Conservation (phyloP, 805 yeast genomes). For the Scheffersomyces ergatensis region DNA sequence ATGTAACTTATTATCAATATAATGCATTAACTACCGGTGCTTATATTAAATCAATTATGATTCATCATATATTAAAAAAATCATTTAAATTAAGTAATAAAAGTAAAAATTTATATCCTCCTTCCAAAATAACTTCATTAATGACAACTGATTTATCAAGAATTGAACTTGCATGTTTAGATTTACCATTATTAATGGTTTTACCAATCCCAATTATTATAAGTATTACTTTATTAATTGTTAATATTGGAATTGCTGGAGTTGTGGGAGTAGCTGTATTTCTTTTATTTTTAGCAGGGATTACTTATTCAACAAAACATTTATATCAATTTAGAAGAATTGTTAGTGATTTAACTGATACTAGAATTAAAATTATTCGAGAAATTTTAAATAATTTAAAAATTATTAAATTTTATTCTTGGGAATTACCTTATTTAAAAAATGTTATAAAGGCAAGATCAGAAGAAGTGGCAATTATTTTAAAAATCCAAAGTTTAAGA, state of each 20-base stretch:
- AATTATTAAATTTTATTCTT: conserved; percentile 78
- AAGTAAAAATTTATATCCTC: conserved; percentile 56
- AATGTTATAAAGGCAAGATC: conserved; percentile 52
- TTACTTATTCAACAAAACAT: conserved; percentile 47
- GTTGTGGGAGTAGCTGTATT: too few species aligned
- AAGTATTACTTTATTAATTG: too few species aligned
- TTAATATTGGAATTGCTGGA: too few species aligned
- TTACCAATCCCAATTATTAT: too few species aligned
- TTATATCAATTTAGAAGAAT: conserved; percentile 52
- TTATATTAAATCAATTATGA: conserved; percentile 60
- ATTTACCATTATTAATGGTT: conserved; percentile 59
- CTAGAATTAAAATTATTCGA: conserved; percentile 65
- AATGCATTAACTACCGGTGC: conserved; percentile 59
- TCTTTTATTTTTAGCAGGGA: too few species aligned
- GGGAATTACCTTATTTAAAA: conserved; percentile 75
- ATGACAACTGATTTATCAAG: conserved; percentile 77
- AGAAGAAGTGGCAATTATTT: conserved; percentile 56
- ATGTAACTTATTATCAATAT: conserved; percentile 59
- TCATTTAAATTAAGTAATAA: conserved; percentile 55
- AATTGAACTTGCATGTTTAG: conserved; percentile 64
- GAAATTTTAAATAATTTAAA: conserved; percentile 75
- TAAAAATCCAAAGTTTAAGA: conserved; percentile 60
- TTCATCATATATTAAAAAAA: conserved; percentile 66
- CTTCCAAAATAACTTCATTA: conserved; percentile 66
- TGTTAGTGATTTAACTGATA: conserved; percentile 64